phyloP scores from a whole-genome alignment of 306 rosid genomes.

The Notholithocarpus densiflorus region DNA sequence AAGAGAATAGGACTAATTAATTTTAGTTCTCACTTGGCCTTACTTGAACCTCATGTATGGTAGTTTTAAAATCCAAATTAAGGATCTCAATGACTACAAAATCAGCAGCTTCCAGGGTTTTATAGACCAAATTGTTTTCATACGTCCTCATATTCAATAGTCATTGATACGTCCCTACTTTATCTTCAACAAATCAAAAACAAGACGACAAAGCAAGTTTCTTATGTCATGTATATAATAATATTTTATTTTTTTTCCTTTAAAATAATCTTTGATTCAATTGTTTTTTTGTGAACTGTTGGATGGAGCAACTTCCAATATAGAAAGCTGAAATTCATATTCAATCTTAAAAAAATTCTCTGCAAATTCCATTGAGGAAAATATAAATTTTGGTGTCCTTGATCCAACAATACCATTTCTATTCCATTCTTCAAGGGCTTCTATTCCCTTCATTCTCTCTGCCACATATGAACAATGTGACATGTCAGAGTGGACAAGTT shows the following conservation, averaged over 20 bases:
- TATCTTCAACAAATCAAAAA: conserved; percentile 42
- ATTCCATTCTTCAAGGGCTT: conserved; percentile 16
- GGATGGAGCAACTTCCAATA: conserved; percentile 26
- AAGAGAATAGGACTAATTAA: conserved; percentile 25
- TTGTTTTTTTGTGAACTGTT: conserved; percentile 22
- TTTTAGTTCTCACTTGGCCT: conserved; percentile 23
- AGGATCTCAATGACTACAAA: conserved; percentile 51
- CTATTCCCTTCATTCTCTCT: conserved; percentile 13
- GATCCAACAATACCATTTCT: conserved; percentile 23
- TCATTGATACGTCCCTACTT: conserved; percentile 25
- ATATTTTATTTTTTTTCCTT: not conserved
- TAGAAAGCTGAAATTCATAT: conserved; percentile 29
- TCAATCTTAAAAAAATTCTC: conserved; percentile 24
- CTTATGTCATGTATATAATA: conserved; percentile 30
- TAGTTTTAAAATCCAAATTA: conserved; percentile 38
- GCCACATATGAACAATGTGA: conserved; percentile 17
- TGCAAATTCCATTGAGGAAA: conserved; percentile 25
- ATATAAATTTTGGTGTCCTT: not conserved
- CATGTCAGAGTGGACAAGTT: conserved; percentile 19
- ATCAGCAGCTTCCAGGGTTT: conserved; percentile 32
- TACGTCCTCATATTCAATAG: conserved; percentile 26
- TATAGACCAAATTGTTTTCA: conserved; percentile 32
- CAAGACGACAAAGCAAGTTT: conserved; percentile 68
- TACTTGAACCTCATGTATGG: conserved; percentile 13
- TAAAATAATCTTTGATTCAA: conserved; percentile 31